A percentile compares a stretch with the other conserved stretches of the same genome.
Evolutionary conservation across 768 basidiomycete species (phyloP).

Genomic region (Mycena metata): DNA sequence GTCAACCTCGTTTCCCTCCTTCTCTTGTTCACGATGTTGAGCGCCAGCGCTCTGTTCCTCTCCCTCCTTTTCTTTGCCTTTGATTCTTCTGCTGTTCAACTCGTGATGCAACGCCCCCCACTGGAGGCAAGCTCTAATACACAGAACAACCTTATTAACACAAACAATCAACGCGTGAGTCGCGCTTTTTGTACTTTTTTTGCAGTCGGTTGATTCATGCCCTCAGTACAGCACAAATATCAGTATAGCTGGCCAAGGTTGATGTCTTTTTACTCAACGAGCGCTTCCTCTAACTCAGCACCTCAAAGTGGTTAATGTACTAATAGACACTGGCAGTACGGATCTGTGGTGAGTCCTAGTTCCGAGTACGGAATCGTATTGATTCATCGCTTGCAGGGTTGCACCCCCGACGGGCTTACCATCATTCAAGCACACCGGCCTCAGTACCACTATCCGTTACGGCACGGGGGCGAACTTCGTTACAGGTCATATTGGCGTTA

Average conservation of each 20-base stretch:
- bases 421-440: slow-evolving; percentile 1
- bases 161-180: slow-evolving; percentile 14
- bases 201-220: neutral
- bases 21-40: slow-evolving; percentile 2
- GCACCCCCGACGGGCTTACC: neutral
- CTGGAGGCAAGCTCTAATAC: neutral
- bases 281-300: no score
- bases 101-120: neutral
- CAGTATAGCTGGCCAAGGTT: slow-evolving; percentile 1
- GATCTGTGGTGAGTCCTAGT: neutral
- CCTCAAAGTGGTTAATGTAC: slow-evolving; percentile 10
- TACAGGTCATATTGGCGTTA: neutral
- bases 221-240: slow-evolving; percentile 17
- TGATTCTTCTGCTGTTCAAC: slow-evolving; percentile 12
- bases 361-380: neutral
- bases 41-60: neutral
- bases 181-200: neutral
- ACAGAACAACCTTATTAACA: slow-evolving; percentile 10
- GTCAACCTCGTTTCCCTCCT: neutral
- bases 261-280: no score
- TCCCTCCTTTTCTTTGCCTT: slow-evolving; percentile 5
- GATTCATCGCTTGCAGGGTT: neutral
- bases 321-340: slow-evolving; percentile 22
- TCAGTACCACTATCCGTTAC: slow-evolving; percentile 1
- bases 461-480: slow-evolving; percentile 12